Conservation (phyloP, 345 rosid species). For the Boechera retrofracta region DNA sequence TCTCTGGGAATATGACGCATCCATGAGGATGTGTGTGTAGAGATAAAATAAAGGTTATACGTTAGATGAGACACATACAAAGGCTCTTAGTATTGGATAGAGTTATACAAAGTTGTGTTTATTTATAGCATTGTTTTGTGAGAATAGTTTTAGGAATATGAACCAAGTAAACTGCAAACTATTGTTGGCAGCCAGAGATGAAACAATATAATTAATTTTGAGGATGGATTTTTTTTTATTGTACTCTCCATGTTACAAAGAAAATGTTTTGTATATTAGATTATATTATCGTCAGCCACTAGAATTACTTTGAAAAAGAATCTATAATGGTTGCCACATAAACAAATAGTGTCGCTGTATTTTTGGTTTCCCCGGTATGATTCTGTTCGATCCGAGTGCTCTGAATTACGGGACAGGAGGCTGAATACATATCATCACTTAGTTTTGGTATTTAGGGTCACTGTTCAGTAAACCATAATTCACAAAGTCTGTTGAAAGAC, state of each 20-base stretch:
- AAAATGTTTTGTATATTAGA: no score
- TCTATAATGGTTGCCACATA: neutral
- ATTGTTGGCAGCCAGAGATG: neutral
- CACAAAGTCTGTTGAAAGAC: neutral
- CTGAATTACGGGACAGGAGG: neutral
- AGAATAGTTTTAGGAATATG: constrained; percentile 7
- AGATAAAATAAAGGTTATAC: neutral
- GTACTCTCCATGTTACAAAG: neutral
- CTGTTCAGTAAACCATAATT: neutral
- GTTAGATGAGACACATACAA: neutral
- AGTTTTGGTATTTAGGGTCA: constrained; percentile 2
- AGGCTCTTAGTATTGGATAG: constrained; percentile 24
- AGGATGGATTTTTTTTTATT: neutral
- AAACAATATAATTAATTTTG: neutral
- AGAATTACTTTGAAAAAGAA: neutral
- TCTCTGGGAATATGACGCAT: constrained; percentile 77
- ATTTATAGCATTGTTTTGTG: neutral
- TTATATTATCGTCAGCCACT: neutral
- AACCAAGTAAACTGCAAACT: constrained; percentile 17
- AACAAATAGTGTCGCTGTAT: neutral
- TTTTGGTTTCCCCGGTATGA: no score
- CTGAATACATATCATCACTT: neutral
- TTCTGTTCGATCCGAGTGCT: neutral
- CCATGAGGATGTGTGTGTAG: constrained; percentile 73
- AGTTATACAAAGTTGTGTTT: constrained; percentile 29